Evolutionary conservation across 2,329 filamentous ascomycete species (phyloP).

Genomic region (Fusarium hostae): DNA sequence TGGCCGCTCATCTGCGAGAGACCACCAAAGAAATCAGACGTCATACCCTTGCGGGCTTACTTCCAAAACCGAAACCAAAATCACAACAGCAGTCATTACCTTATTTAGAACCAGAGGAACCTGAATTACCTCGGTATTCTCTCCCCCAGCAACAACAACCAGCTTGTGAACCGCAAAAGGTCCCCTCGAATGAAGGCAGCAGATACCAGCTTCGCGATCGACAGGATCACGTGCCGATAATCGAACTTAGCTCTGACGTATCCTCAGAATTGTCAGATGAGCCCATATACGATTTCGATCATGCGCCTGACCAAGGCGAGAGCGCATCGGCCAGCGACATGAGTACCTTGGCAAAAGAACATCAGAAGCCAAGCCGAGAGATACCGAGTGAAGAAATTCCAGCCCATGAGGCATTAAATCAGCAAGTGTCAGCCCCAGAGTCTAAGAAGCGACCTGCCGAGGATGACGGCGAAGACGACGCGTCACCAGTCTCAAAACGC

Average conservation of each 20-base stretch:
- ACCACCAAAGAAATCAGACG: conserved; percentile 6
- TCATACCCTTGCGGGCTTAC: conserved; percentile 1
- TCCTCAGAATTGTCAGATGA: background rate
- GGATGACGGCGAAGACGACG: conserved; percentile 4
- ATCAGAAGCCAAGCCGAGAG: background rate
- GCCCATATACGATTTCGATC: background rate
- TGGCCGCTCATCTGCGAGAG: conserved; percentile 2
- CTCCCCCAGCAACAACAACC: background rate
- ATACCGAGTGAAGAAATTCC: background rate
- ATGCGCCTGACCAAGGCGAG: conserved; percentile 2
- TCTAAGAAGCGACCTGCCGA: conserved; percentile 5
- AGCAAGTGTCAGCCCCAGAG: background rate
- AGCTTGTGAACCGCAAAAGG: background rate
- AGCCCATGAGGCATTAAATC: background rate
- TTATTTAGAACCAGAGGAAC: background rate
- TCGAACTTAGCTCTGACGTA: background rate
- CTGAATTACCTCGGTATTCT: background rate
- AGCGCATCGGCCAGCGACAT: conserved; percentile 17
- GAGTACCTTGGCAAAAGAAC: background rate
- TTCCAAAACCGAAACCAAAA: conserved; percentile 1
- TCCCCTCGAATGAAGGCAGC: background rate
- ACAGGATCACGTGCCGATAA: conserved; percentile 1
- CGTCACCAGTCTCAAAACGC: conserved; percentile 16
- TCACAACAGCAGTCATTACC: background rate
- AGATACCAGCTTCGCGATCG: background rate